A percentile compares a stretch with the other conserved stretches of the same genome.
phyloP scores from a whole-genome alignment of 495 filamentous ascomycete species.

The Xylaria flabelliformis region DNA sequence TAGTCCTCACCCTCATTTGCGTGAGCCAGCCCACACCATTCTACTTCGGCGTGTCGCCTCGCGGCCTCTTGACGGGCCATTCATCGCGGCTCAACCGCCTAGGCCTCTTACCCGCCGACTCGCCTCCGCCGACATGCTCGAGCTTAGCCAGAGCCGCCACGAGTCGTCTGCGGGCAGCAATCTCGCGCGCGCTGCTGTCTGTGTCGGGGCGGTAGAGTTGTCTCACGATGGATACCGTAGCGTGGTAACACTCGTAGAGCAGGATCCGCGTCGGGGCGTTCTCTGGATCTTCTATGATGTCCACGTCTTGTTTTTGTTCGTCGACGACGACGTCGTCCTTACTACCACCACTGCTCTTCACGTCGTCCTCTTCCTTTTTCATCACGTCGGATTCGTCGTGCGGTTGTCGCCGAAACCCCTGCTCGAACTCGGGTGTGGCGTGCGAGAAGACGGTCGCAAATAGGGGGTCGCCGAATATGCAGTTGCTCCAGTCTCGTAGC shows the following conservation, averaged over 20 bases:
- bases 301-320: neutral
- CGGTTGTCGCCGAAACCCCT: neutral
- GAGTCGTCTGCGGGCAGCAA: slow-evolving; percentile 53
- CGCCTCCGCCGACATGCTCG: slow-evolving; percentile 40
- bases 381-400: slow-evolving; percentile 8
- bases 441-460: slow-evolving; percentile 57
- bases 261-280: slow-evolving; percentile 47
- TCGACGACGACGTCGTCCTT: neutral
- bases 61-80: slow-evolving; percentile 38
- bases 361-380: neutral
- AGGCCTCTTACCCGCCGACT: slow-evolving; percentile 38
- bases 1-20: neutral
- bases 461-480: slow-evolving; percentile 66
- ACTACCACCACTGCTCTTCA: neutral
- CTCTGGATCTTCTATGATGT: slow-evolving; percentile 47
- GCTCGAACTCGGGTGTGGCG: slow-evolving; percentile 20
- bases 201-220: slow-evolving; percentile 56
- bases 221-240: slow-evolving; percentile 50
- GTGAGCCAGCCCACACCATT: neutral
- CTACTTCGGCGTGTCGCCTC: slow-evolving; percentile 25
- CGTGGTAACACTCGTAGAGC: slow-evolving; percentile 58
- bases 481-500: slow-evolving; percentile 57
- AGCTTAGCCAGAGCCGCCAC: slow-evolving; percentile 46
- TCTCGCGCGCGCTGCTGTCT: slow-evolving; percentile 52
- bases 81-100: slow-evolving; percentile 39